Percentiles rank a stretch among this genome's conserved stretches.
These are phyloP conservation scores for Pythium rishiriense DNA, from an alignment of 352 stramenopile species.

Conservation along the genomic window DNA sequence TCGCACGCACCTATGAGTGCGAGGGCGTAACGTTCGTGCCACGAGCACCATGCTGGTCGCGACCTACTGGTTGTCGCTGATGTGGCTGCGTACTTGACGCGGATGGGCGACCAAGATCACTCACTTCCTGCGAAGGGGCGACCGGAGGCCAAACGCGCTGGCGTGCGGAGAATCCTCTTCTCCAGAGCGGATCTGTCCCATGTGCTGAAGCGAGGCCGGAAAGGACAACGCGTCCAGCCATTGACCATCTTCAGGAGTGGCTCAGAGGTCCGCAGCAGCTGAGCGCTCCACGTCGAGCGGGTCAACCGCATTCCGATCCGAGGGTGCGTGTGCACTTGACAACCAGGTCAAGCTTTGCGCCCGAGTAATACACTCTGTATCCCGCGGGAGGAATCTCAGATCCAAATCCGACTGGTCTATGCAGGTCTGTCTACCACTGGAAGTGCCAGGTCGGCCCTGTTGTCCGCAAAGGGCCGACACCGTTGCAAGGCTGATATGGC, in stretches of 20 bases:
- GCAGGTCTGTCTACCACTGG: too few relatives aligned
- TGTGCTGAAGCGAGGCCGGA: not conserved
- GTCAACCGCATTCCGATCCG: too few relatives aligned
- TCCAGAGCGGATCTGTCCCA: not conserved
- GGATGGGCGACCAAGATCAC: not conserved
- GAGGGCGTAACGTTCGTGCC: not conserved
- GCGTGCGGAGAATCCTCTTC: conserved; percentile 4
- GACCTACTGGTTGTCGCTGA: not conserved
- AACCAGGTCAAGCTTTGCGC: too few relatives aligned
- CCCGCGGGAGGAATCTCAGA: too few relatives aligned
- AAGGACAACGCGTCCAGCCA: not conserved
- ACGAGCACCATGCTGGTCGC: not conserved
- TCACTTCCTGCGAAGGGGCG: conserved; percentile 9
- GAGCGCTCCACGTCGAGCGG: too few relatives aligned
- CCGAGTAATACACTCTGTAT: too few relatives aligned
- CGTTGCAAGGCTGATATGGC: too few relatives aligned
- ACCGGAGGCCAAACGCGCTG: not conserved
- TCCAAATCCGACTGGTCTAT: too few relatives aligned
- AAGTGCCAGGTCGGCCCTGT: too few relatives aligned
- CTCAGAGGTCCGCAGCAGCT: too few relatives aligned
- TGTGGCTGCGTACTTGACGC: not conserved
- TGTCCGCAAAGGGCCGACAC: too few relatives aligned
- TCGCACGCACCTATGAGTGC: not conserved
- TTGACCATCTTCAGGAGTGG: not conserved
- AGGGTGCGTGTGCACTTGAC: too few relatives aligned